Percentiles rank a stretch among this genome's conserved stretches.
These are phyloP conservation scores for Lactarius sanguifluus DNA, from an alignment of 768 basidiomycete species.

Conservation along the genomic window DNA sequence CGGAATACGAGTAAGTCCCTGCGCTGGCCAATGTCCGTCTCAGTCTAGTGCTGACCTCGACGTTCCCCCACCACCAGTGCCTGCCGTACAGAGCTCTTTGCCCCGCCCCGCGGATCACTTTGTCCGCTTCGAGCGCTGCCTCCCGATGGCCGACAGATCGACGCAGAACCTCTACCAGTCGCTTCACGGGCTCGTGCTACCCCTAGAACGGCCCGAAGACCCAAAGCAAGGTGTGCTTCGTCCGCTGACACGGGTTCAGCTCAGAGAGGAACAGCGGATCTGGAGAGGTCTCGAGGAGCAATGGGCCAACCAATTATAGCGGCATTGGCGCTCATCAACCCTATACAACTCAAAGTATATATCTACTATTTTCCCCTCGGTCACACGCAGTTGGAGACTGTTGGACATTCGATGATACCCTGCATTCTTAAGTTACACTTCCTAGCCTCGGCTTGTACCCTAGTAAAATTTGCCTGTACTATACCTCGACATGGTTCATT, in stretches of 20 bases:
- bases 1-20: neutral
- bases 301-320: constrained; percentile 9
- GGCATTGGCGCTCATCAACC: neutral
- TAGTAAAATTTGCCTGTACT: neutral
- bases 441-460: neutral
- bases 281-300: constrained; percentile 3
- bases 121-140: constrained; percentile 4
- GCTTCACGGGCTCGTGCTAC: constrained; percentile 10
- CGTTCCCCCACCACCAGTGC: neutral
- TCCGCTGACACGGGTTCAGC: constrained; percentile 5
- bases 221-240: constrained; percentile 15
- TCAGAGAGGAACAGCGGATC: constrained; percentile 2
- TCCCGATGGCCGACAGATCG: constrained; percentile 7
- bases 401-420: constrained; percentile 2
- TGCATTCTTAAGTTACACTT: neutral
- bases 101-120: constrained; percentile 5
- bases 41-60: neutral
- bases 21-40: neutral
- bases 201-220: constrained; percentile 15
- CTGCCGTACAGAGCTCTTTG: neutral
- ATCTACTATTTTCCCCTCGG: neutral
- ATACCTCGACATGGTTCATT: neutral
- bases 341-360: neutral
- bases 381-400: neutral
- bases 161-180: constrained; percentile 9